These are phyloP conservation scores for Lactarius akahatsu DNA, from an alignment of 768 basidiomycete genomes.

Conservation along the genomic window DNA sequence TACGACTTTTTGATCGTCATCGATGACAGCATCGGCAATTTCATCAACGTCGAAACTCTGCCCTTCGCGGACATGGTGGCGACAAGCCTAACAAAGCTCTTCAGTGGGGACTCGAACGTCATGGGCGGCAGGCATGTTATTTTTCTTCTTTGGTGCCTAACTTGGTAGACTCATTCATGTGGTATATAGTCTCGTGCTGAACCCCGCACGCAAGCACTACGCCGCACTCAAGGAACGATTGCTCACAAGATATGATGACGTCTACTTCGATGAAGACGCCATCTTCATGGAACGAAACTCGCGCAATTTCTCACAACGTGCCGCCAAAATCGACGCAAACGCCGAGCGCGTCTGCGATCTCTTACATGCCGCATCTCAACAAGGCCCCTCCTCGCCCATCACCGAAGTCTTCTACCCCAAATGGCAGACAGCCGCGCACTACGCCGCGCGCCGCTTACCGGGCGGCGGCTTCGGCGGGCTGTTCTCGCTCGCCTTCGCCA, in stretches of 20 bases:
- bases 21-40: slow-evolving; percentile 95
- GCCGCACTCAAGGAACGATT: no score
- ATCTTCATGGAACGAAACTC: slow-evolving; percentile 99
- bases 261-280: slow-evolving; percentile 87
- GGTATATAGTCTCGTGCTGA: no score
- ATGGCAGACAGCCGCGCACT: slow-evolving; percentile 69
- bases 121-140: no score
- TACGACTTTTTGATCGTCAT: slow-evolving; percentile 86
- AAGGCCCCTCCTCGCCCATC: slow-evolving; percentile 39
- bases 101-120: no score
- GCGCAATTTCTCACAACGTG: slow-evolving; percentile 79
- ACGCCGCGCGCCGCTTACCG: slow-evolving; percentile 58
- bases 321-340: slow-evolving; percentile 76
- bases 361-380: slow-evolving; percentile 62
- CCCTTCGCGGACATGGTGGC: slow-evolving; percentile 87
- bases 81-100: slow-evolving; percentile 90
- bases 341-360: slow-evolving; percentile 80
- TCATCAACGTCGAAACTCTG: slow-evolving; percentile 88
- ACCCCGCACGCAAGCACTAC: no score
- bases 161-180: no score
- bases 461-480: slow-evolving; percentile 46
- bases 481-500: no score
- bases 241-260: slow-evolving; percentile 68
- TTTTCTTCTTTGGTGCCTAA: no score
- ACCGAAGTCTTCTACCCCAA: slow-evolving; percentile 91